phyloP scores from a whole-genome alignment of 345 rosid species.

The Hypericum perforatum region DNA sequence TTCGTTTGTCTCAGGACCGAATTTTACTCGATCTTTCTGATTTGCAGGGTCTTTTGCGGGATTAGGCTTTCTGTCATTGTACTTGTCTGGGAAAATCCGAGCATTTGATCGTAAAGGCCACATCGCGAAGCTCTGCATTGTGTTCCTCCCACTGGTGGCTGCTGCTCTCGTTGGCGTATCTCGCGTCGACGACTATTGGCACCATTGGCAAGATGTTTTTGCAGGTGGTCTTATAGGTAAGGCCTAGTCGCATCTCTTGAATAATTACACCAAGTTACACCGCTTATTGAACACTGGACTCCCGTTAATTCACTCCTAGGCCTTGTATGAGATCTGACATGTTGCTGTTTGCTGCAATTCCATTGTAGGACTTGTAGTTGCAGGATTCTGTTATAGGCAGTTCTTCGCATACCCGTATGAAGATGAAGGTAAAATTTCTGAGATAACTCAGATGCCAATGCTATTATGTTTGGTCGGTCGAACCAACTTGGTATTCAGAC shows the following conservation, averaged over 20 bases:
- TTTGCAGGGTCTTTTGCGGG: slow-evolving; percentile 67
- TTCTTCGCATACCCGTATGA: slow-evolving; percentile 44
- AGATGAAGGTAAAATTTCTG: slow-evolving; percentile 25
- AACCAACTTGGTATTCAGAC: background rate
- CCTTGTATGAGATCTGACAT: too few species aligned
- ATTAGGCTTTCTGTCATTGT: slow-evolving; percentile 47
- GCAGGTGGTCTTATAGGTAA: slow-evolving; percentile 51
- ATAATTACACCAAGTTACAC: background rate
- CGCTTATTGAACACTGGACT: background rate
- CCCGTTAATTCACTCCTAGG: too few species aligned
- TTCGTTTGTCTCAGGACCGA: too few species aligned
- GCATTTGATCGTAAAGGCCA: slow-evolving; percentile 46
- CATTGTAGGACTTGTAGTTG: slow-evolving; percentile 23
- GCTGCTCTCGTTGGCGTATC: slow-evolving; percentile 48
- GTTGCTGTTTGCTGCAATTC: background rate
- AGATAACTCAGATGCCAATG: too few species aligned
- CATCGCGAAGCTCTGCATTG: slow-evolving; percentile 42
- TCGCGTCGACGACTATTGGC: slow-evolving; percentile 63
- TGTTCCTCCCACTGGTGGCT: slow-evolving; percentile 38
- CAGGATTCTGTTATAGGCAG: slow-evolving; percentile 48
- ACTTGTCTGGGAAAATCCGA: slow-evolving; percentile 52
- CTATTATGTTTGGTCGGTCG: too few species aligned
- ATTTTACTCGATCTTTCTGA: background rate
- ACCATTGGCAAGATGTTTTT: slow-evolving; percentile 69
- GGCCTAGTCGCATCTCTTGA: background rate